Evolutionary conservation across 345 rosid genomes (phyloP).

Genomic region (Trapa bicornis): DNA sequence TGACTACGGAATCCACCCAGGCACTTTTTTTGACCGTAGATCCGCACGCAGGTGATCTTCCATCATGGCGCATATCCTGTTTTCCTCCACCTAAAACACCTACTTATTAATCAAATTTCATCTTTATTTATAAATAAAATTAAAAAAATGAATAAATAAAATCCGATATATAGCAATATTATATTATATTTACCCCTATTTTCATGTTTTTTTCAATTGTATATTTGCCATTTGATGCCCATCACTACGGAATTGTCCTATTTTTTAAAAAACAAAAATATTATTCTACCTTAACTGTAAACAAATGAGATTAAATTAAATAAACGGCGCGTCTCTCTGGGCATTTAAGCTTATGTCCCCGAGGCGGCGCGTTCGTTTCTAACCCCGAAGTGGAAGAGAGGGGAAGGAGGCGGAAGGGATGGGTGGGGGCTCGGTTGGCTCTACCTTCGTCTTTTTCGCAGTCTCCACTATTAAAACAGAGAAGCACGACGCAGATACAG

Average conservation of each 20-base stretch:
- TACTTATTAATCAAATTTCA: too few species aligned
- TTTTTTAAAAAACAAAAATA: too few species aligned
- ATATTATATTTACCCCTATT: too few species aligned
- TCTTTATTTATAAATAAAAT: too few species aligned
- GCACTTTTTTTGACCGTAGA: neutral
- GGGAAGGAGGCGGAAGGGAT: neutral
- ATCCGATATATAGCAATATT: too few species aligned
- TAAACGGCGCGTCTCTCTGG: neutral
- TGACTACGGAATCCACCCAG: neutral
- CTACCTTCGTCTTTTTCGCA: constrained; percentile 1
- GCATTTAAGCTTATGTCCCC: constrained; percentile 8
- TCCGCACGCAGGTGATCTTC: constrained; percentile 1
- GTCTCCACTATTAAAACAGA: neutral
- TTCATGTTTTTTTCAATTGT: too few species aligned
- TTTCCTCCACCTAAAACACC: neutral
- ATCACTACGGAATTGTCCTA: neutral
- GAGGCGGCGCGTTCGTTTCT: constrained; percentile 35
- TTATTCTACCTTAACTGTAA: too few species aligned
- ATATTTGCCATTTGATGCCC: too few species aligned
- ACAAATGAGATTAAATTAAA: too few species aligned
- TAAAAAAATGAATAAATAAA: too few species aligned
- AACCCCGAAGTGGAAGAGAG: constrained; percentile 14
- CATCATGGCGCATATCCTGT: neutral
- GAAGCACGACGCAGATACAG: constrained; percentile 13
- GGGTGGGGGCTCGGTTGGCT: neutral